Conservation (phyloP, 345 rosid genomes). For the Salix suchowensis region DNA sequence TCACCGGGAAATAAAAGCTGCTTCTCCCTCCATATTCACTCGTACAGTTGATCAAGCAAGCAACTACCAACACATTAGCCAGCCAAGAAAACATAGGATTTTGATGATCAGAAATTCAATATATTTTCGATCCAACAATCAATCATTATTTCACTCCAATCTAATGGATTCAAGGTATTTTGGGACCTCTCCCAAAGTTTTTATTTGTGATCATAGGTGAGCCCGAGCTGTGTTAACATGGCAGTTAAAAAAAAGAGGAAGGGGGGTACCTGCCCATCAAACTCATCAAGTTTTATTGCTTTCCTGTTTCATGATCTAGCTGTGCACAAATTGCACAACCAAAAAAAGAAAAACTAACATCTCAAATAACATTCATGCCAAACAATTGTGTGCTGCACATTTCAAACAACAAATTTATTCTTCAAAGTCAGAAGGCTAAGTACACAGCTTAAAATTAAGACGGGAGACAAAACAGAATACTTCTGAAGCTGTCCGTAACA, state of each 20-base stretch:
- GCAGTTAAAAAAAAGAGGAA: neutral
- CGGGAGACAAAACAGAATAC: neutral
- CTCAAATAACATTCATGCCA: neutral
- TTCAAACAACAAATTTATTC: conserved; percentile 10
- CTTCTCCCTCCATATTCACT: no score
- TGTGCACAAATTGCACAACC: neutral
- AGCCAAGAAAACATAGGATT: no score
- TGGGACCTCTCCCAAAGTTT: neutral
- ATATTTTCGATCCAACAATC: neutral
- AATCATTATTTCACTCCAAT: neutral
- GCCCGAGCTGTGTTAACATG: neutral
- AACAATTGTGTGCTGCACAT: neutral
- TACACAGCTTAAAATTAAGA: conserved; percentile 2
- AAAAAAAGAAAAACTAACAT: neutral
- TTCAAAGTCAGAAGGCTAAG: neutral
- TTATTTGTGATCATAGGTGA: neutral
- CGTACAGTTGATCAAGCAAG: no score
- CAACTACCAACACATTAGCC: neutral
- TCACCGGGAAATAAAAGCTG: no score
- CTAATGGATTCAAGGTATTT: neutral
- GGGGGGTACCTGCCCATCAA: no score
- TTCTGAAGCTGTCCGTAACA: neutral
- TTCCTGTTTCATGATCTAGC: neutral
- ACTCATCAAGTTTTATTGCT: neutral
- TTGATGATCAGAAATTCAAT: no score